phyloP scores from a whole-genome alignment of 805 yeast genomes.

The Dipodascus geniculatus region DNA sequence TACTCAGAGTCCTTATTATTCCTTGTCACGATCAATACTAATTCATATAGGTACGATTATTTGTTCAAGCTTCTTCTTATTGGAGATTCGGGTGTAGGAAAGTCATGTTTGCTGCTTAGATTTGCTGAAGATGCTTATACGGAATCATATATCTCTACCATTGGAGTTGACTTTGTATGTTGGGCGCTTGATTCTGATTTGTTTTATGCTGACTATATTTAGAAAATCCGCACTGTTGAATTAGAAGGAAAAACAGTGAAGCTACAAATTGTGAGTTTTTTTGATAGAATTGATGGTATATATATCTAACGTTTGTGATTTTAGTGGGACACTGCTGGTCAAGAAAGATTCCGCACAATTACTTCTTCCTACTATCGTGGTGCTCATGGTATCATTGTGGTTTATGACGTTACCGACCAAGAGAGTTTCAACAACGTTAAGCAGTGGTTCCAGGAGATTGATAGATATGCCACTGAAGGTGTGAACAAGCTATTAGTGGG shows the following conservation, averaged over 20 bases:
- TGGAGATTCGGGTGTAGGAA: constrained; percentile 98
- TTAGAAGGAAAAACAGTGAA: constrained; percentile 95
- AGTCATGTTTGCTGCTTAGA: constrained; percentile 86
- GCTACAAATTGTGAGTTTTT: constrained; percentile 53
- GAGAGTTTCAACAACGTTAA: constrained; percentile 79
- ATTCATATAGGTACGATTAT: constrained; percentile 76
- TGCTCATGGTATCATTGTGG: constrained; percentile 96
- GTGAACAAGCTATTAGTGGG: constrained; percentile 94
- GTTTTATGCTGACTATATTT: background rate
- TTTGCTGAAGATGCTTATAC: constrained; percentile 97
- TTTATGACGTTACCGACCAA: constrained; percentile 95
- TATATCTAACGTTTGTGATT: background rate
- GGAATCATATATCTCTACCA: constrained; percentile 92
- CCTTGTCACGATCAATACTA: background rate
- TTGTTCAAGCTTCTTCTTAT: constrained; percentile 87
- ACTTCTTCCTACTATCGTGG: constrained; percentile 97
- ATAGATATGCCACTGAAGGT: constrained; percentile 95
- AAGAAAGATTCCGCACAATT: constrained; percentile 95
- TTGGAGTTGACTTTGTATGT: constrained; percentile 79
- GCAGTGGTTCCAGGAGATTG: constrained; percentile 98
- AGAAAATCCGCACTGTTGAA: constrained; percentile 47
- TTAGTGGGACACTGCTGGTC: constrained; percentile 97
- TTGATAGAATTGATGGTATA: background rate
- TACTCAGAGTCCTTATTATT: no score
- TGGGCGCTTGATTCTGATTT: background rate